Base-by-base conservation (phyloP, 73 alveolate species). In the Paramecium tetraurelia region DNA sequence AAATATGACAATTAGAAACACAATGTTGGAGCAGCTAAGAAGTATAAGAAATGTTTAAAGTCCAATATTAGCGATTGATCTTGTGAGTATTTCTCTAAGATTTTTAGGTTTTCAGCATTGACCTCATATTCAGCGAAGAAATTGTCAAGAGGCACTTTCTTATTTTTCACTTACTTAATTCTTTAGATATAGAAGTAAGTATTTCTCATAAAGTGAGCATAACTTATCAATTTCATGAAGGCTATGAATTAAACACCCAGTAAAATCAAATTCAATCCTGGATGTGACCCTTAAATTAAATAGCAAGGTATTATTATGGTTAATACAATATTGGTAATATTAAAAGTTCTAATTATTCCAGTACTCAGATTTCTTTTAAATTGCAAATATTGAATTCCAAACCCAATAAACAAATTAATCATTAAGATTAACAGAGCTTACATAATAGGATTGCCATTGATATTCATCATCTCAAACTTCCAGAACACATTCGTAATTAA, bases 1-100 rank as follows among this genome's bases (percentile, higher is more conserved):
- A 97, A 97, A 70, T 90, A 97, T 9, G 57, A 41, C 21, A 97
- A 75, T 85, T 97, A 85, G 86, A 84, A 97, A 86, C 99, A 96
- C 36, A 92, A 92, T 4, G 99, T 96, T 43, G 99, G 99, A 6
- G 94, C 94, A 31, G 92, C 89, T 24, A 89, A 43, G 46, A 89
- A 89, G 21, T 89, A 89, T 40, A 89, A 43, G 36, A 24, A 59
- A 71, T 89, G 92, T 44, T 89, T 69, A 50, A 89, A 89, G 14
- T 89, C 75, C 7, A 89, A 38, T 8, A 89, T 21, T 36, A 58
- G 18, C 1, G 53, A 70, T 58, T 77, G 59, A 31, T 89, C 76
- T 24, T 69, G 24, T 0, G 35, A 12, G n/a, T 71, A 40, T 36
- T 89, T 89, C 41, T 70, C 84, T 38, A 89, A 53, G 38, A 71